Percentiles rank a stretch among this genome's conserved stretches.
Conservation (phyloP, 306 rosid species). For the Betula pendula region DNA sequence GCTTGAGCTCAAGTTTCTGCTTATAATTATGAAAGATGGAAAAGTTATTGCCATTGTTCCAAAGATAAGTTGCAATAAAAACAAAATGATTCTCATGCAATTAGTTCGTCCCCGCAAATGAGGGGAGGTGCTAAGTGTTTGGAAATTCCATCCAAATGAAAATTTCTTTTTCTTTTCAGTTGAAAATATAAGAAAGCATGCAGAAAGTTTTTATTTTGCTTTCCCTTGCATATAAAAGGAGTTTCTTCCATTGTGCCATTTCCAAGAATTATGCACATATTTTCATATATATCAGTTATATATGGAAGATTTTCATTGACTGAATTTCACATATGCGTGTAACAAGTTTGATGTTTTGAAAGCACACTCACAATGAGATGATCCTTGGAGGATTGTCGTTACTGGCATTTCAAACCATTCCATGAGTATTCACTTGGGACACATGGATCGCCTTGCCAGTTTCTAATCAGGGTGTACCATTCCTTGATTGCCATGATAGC, state of each 20-base stretch:
- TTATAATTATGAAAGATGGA: background rate
- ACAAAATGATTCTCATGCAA: background rate
- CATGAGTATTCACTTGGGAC: slow-evolving; percentile 22
- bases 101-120: background rate
- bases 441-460: slow-evolving; percentile 53
- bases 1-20: slow-evolving; percentile 38
- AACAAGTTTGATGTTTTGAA: background rate
- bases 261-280: background rate
- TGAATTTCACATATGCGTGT: no score
- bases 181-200: no score
- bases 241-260: no score
- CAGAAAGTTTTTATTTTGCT: no score
- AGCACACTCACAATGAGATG: background rate
- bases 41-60: background rate
- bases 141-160: background rate
- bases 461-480: slow-evolving; percentile 17
- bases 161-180: no score
- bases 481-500: slow-evolving; percentile 31
- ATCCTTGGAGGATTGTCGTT: slow-evolving; percentile 6
- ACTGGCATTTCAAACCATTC: slow-evolving; percentile 36
- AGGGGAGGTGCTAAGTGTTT: background rate
- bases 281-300: background rate
- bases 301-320: background rate
- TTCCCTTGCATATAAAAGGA: no score
- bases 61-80: background rate